Evolutionary conservation across 129 eudicot genomes (phyloP), one percentile per base, ranked within the genome.

Genomic region (Artemisia annua): DNA sequence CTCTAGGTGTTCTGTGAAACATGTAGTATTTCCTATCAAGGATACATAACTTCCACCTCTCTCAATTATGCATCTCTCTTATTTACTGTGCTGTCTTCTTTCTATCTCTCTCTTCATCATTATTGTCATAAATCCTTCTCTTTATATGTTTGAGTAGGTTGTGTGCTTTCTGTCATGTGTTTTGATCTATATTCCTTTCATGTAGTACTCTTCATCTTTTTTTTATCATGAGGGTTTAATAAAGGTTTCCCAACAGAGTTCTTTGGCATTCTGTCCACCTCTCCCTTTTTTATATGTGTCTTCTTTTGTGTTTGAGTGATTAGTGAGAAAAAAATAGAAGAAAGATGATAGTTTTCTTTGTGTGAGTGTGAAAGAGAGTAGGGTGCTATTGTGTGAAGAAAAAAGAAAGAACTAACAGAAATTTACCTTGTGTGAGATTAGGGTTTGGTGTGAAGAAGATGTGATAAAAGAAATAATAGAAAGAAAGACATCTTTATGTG

Each of bases 211-310:
- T 30, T 16, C n/a, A 26, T 17, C 59, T 55, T 48, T 46, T 48
- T 46, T 75, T 28, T 28, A 28, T 86, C 96, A 91, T 77, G 92
- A 69, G 57, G 79, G 90, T 86, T 91, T 88, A 30, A 71, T 88
- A 88, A 88, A 91, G 97, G 92, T 77, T 81, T 83, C 84, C 83
- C 74, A 79, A 75, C 96, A 84, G 92, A 91, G 92, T 72, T 88
- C 74, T 61, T 91, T 91, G 97, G 97, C 97, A 91, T 91, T 91
- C 97, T 91, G 97, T 91, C 97, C 97, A 91, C 97, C 97, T 91
- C 97, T 49, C 7, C 3, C 32, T 28, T 28, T 28, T 28, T 28
- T 28, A 28, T 28, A 28, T 28, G 32, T 28, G 32, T 28, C 32
- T 28, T 28, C 32, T 28, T 28, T 28, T 28, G 32, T 28, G 32